Conservation (phyloP, 2,329 filamentous ascomycete genomes). For the Chaetomium sp. region DNA sequence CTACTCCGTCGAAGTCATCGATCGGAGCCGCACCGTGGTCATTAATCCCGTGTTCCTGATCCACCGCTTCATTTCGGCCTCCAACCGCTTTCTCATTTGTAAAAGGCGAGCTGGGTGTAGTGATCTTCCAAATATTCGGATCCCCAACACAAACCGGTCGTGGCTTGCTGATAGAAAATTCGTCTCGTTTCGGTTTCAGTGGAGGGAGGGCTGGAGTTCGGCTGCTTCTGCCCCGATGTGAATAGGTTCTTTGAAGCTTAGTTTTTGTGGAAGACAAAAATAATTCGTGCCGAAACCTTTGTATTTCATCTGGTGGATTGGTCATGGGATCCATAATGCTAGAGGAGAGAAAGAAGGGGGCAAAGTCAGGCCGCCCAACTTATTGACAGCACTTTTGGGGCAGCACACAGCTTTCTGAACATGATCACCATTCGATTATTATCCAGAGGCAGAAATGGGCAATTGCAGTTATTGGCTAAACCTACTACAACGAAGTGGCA, state of each 20-base stretch:
- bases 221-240: constrained; percentile 10
- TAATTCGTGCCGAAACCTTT: background rate
- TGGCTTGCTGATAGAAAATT: background rate
- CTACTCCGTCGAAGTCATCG: background rate
- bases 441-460: no score
- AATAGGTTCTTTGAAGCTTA: constrained; percentile 14
- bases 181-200: constrained; percentile 3
- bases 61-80: background rate
- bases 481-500: background rate
- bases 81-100: background rate
- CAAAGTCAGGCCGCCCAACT: no score
- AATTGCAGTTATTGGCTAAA: background rate
- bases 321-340: no score
- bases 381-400: no score
- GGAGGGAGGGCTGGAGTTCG: constrained; percentile 3
- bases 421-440: no score
- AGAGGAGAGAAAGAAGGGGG: no score
- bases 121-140: constrained; percentile 1
- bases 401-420: no score
- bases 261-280: background rate
- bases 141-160: background rate
- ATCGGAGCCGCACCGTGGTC: background rate
- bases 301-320: background rate
- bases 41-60: background rate
- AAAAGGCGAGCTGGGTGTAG: background rate